Base-by-base conservation (phyloP, 2,329 filamentous ascomycete species). In the Arthrinium puccinioides region DNA sequence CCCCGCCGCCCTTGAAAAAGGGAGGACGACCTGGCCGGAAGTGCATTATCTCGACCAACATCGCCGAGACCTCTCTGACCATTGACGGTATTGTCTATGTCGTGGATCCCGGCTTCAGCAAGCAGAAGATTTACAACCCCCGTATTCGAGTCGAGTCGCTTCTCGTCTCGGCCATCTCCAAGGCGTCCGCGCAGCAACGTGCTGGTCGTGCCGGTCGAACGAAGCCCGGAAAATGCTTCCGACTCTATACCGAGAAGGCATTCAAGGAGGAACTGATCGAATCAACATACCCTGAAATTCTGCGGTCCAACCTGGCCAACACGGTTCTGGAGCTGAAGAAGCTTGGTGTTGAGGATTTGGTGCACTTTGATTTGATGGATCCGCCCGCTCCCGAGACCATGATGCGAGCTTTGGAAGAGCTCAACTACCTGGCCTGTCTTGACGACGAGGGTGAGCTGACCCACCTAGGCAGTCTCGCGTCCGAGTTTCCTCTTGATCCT, bases 311-410 rank as follows among this genome's bases (percentile, higher is more conserved):
- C 59, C 70, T 98, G 46, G 82, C 92, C 42, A 94, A 88, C 52
- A 98, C 92, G 0, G 92, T 98, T 2, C 68, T 98, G 31, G 92
- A 98, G 62, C 68, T 98, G 55, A 97, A 97, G 74, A 97, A 98
- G 67, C 81, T 98, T 26, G 92, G 92, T 30, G 81, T 98, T 20
- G 81, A 94, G 49, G 92, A 98, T 61, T 71, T 98, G 34, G 92
- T 98, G 9, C 92, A 98, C 64, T 98, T 98, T 56, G 94, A 98
- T 58, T 74, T 98, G 32, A 97, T 98, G 90, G 92, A 98, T 52
- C 92, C 92, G 18, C 92, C 92, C 1, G 90, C 94, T 2, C 94
- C 92, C 0, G 94, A 98, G 66, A 98, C 94, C 9, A 82, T 98
- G 62, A 98, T 98, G 90, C 81, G 94, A 49, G 92, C 92, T 4